Conservation (phyloP, 2,329 filamentous ascomycete species). For the Sclerotinia glacialis region DNA sequence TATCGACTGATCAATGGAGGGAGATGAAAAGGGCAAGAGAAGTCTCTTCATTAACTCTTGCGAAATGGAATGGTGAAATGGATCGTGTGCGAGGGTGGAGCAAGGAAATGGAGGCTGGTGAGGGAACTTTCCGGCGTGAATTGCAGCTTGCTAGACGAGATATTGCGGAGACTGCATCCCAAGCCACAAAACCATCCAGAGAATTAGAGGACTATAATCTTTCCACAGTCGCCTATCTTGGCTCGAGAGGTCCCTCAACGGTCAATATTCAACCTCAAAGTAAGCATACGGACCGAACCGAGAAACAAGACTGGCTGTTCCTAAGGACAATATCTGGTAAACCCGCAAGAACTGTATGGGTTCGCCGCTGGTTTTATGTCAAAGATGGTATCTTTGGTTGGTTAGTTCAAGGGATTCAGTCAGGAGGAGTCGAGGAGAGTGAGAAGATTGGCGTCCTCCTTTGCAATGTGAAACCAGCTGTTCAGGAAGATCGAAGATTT, state of each 20-base stretch:
- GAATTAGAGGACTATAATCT: constrained; percentile 91
- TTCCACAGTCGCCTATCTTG: constrained; percentile 85
- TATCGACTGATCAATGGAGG: constrained; percentile 84
- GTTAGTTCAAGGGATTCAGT: constrained; percentile 76
- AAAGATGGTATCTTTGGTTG: constrained; percentile 96
- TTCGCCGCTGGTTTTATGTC: constrained; percentile 91
- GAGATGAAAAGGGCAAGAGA: constrained; percentile 76
- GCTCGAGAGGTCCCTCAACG: constrained; percentile 63
- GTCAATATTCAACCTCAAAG: constrained; percentile 47
- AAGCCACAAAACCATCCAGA: constrained; percentile 72
- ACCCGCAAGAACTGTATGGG: constrained; percentile 85
- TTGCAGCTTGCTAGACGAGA: constrained; percentile 74
- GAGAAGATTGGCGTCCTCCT: constrained; percentile 94
- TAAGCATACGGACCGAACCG: constrained; percentile 51
- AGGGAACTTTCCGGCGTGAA: constrained; percentile 78
- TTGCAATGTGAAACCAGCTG: constrained; percentile 86
- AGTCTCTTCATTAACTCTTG: constrained; percentile 57
- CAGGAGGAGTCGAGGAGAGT: constrained; percentile 85
- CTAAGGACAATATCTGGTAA: constrained; percentile 79
- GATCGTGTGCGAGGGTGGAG: constrained; percentile 91
- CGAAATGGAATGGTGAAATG: constrained; percentile 74
- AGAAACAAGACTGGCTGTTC: constrained; percentile 96
- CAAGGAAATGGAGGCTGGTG: constrained; percentile 89
- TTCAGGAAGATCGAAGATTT: constrained; percentile 89
- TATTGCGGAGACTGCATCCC: constrained; percentile 74